Conservation (phyloP, 768 basidiomycete species). For the Lactarius akahatsu region DNA sequence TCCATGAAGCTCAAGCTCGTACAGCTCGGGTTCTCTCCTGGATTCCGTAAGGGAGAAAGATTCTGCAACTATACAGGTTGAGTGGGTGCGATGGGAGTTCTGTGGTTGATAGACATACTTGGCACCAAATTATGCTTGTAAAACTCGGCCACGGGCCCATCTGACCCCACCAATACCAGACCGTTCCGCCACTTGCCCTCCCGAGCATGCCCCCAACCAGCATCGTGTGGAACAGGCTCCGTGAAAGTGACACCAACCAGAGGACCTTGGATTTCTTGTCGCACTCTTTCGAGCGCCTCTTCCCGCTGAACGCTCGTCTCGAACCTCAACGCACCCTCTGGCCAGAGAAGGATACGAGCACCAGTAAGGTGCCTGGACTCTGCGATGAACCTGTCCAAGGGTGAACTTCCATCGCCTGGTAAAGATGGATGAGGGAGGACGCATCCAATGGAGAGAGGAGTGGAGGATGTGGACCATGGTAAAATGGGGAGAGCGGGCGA, state of each 20-base stretch:
- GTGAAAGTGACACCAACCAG: constrained; percentile 73
- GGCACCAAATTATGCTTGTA: constrained; percentile 80
- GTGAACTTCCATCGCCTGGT: constrained; percentile 43
- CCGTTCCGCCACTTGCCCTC: constrained; percentile 56
- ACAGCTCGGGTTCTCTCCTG: constrained; percentile 48
- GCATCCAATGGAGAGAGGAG: constrained; percentile 65
- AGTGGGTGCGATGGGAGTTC: constrained; percentile 12
- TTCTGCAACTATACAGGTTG: constrained; percentile 60
- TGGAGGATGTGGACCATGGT: constrained; percentile 41
- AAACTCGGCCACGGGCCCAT: constrained; percentile 50
- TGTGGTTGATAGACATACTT: constrained; percentile 45
- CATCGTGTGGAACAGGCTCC: constrained; percentile 48
- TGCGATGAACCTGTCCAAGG: constrained; percentile 58
- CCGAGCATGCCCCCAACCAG: constrained; percentile 37
- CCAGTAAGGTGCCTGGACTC: constrained; percentile 49
- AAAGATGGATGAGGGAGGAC: constrained; percentile 53
- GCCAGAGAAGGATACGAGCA: constrained; percentile 72
- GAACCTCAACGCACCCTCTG: constrained; percentile 76
- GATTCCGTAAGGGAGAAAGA: constrained; percentile 65
- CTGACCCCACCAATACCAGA: constrained; percentile 53
- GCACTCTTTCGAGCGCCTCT: constrained; percentile 49
- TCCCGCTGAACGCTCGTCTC: constrained; percentile 48
- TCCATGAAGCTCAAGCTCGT: constrained; percentile 41
- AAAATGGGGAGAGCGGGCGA: constrained; percentile 43
- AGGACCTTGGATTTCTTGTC: constrained; percentile 38